Conservation (phyloP, 164 flowering plant species). For the Buxus sempervirens region DNA sequence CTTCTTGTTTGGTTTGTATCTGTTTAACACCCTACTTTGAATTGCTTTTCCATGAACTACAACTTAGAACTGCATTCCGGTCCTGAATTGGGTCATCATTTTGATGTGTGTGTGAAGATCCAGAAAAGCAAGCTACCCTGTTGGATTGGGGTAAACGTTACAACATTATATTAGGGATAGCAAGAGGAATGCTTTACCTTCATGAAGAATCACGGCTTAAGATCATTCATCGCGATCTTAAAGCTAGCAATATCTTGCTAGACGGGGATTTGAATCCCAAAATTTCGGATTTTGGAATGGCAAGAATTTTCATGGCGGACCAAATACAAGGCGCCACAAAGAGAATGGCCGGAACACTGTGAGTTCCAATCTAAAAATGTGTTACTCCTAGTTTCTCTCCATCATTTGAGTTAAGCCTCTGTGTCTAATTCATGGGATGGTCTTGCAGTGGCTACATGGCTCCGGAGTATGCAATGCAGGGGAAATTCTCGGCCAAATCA, state of each 20-base stretch:
- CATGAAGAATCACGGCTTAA: too few relatives aligned
- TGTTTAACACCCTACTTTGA: background rate
- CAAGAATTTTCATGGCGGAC: constrained; percentile 32
- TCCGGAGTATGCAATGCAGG: too few relatives aligned
- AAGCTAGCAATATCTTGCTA: too few relatives aligned
- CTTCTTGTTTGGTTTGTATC: constrained; percentile 20
- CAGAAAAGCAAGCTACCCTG: background rate
- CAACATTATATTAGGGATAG: too few relatives aligned
- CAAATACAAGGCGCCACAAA: constrained; percentile 20
- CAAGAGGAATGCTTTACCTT: too few relatives aligned
- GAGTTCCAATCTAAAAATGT: constrained; percentile 18
- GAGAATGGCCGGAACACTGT: constrained; percentile 39
- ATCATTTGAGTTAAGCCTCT: too few relatives aligned
- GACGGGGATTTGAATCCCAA: too few relatives aligned
- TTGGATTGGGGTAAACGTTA: constrained; percentile 35
- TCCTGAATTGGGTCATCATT: background rate
- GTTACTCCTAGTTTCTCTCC: constrained; percentile 8
- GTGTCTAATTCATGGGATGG: too few relatives aligned
- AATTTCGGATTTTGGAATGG: too few relatives aligned
- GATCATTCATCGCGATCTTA: too few relatives aligned
- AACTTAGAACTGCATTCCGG: background rate
- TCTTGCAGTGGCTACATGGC: constrained; percentile 27
- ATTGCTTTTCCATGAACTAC: too few relatives aligned
- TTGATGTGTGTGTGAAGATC: constrained; percentile 17
- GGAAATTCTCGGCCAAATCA: too few relatives aligned